Conservation (phyloP, 495 filamentous ascomycete species). For the Aspergillus hancockii region DNA sequence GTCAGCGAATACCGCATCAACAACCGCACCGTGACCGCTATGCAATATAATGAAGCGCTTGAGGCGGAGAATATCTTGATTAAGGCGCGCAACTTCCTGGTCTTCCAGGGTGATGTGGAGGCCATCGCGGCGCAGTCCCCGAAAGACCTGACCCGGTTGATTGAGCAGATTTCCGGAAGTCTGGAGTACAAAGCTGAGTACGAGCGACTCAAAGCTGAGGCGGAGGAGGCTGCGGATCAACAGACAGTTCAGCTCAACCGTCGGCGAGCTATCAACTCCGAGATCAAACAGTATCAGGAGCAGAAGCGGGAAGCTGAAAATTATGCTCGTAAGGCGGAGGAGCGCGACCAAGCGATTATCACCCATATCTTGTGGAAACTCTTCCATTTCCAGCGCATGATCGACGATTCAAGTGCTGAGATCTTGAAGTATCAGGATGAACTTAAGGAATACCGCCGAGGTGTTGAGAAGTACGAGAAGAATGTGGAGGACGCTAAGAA, state of each 20-base stretch:
- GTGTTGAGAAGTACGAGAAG: constrained; percentile 80
- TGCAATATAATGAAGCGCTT: constrained; percentile 90
- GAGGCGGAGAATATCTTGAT: constrained; percentile 96
- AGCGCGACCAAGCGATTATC: constrained; percentile 89
- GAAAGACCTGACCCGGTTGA: constrained; percentile 88
- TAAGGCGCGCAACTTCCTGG: constrained; percentile 95
- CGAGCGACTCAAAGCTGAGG: constrained; percentile 80
- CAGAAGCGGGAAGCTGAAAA: constrained; percentile 96
- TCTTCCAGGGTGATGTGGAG: constrained; percentile 98
- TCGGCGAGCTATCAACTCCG: constrained; percentile 91
- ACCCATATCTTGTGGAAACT: constrained; percentile 97
- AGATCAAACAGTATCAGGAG: constrained; percentile 96
- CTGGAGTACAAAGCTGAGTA: constrained; percentile 95
- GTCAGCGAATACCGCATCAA: constrained; percentile 97
- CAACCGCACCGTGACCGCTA: constrained; percentile 80
- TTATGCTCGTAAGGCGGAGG: constrained; percentile 82
- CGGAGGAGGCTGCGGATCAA: constrained; percentile 84
- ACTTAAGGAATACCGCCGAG: constrained; percentile 87
- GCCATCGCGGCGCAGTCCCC: constrained; percentile 94
- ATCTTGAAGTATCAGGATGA: constrained; percentile 96
- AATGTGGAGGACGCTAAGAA: constrained; percentile 83
- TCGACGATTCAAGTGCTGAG: constrained; percentile 86
- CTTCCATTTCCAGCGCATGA: constrained; percentile 89
- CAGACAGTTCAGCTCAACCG: constrained; percentile 83
- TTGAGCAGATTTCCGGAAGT: constrained; percentile 97